A percentile compares a stretch with the other conserved stretches of the same genome.
These are phyloP conservation scores for Galerina sulciceps DNA, from an alignment of 768 basidiomycete species.

Conservation along the genomic window DNA sequence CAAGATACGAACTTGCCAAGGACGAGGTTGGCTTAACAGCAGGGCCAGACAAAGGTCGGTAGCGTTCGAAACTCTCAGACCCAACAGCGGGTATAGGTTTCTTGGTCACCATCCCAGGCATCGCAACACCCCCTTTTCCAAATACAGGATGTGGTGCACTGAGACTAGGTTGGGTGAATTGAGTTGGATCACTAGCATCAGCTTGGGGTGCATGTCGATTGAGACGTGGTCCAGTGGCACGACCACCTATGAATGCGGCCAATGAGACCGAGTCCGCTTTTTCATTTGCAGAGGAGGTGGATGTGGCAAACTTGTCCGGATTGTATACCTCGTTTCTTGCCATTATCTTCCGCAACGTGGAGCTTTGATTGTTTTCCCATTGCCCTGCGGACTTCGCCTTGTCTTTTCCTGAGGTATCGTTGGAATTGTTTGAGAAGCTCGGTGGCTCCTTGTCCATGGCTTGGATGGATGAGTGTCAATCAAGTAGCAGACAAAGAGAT, in stretches of 20 bases:
- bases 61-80: slow-evolving; percentile 27
- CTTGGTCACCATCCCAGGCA: slow-evolving; percentile 66
- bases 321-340: slow-evolving; percentile 36
- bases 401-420: slow-evolving; percentile 24
- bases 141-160: slow-evolving; percentile 75
- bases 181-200: slow-evolving; percentile 66
- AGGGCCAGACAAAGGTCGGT: slow-evolving; percentile 20
- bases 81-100: slow-evolving; percentile 16
- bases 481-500: slow-evolving; percentile 8
- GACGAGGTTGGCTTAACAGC: slow-evolving; percentile 12
- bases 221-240: slow-evolving; percentile 74
- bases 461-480: slow-evolving; percentile 5
- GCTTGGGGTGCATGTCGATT: slow-evolving; percentile 75
- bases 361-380: slow-evolving; percentile 45
- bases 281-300: slow-evolving; percentile 20
- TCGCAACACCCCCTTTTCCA: slow-evolving; percentile 73
- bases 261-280: slow-evolving; percentile 62
- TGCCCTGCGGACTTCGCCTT: slow-evolving; percentile 32
- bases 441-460: slow-evolving; percentile 21
- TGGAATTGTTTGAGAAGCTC: slow-evolving; percentile 5
- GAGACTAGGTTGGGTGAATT: slow-evolving; percentile 63
- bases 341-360: slow-evolving; percentile 51
- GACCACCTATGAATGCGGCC: slow-evolving; percentile 85
- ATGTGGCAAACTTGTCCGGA: slow-evolving; percentile 23
- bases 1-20: background rate